A percentile compares a stretch with the other conserved stretches of the same genome.
phyloP scores from a whole-genome alignment of 2,329 filamentous ascomycete genomes.

The Cercospora sp. region DNA sequence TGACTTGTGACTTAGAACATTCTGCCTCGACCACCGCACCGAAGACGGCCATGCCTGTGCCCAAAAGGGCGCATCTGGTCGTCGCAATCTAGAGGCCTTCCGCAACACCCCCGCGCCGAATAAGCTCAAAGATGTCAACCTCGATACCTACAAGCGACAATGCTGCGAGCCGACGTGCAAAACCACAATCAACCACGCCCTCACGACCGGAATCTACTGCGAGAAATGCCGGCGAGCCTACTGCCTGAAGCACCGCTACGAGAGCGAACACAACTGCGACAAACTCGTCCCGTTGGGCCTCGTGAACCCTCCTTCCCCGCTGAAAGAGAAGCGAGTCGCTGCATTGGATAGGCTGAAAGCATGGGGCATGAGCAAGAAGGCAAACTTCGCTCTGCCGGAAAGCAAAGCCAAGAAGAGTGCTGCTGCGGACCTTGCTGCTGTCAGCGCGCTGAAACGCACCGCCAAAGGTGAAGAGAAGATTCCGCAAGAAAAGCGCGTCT shows the following conservation, averaged over 20 bases:
- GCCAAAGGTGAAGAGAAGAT: slow-evolving; percentile 90
- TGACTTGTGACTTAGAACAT: slow-evolving; percentile 45
- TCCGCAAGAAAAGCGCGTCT: slow-evolving; percentile 79
- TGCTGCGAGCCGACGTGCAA: slow-evolving; percentile 69
- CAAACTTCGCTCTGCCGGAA: slow-evolving; percentile 53
- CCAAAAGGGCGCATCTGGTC: slow-evolving; percentile 62
- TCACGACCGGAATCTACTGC: slow-evolving; percentile 71
- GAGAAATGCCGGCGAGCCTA: slow-evolving; percentile 69
- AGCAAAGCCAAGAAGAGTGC: slow-evolving; percentile 56
- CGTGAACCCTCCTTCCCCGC: slow-evolving; percentile 47
- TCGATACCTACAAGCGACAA: slow-evolving; percentile 64
- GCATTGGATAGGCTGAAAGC: slow-evolving; percentile 76
- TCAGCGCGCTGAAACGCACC: slow-evolving; percentile 77
- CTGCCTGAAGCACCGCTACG: slow-evolving; percentile 74
- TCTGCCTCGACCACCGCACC: slow-evolving; percentile 89
- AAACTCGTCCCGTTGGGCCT: slow-evolving; percentile 67
- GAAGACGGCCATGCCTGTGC: slow-evolving; percentile 75
- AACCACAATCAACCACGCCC: slow-evolving; percentile 67
- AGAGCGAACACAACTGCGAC: slow-evolving; percentile 80
- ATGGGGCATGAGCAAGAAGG: slow-evolving; percentile 72
- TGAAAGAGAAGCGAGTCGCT: slow-evolving; percentile 65
- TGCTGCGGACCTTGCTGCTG: slow-evolving; percentile 65
- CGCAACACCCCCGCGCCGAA: slow-evolving; percentile 29
- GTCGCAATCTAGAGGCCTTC: slow-evolving; percentile 45
- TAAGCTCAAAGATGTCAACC: slow-evolving; percentile 42